Conservation (phyloP, 2,329 filamentous ascomycete genomes). For the Botrytis paeoniae region DNA sequence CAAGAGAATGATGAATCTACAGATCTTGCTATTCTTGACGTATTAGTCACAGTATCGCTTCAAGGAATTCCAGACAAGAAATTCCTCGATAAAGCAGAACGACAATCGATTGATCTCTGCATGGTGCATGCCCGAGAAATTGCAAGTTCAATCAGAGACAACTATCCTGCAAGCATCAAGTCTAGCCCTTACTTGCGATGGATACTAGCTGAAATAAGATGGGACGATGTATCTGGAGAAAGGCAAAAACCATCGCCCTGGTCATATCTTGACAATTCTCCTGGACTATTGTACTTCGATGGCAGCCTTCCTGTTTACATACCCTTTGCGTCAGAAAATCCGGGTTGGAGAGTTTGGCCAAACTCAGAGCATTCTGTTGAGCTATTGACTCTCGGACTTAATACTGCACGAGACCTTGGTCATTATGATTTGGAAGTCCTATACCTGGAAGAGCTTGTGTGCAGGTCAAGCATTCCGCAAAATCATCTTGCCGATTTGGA, state of each 20-base stretch:
- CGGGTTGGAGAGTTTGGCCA: neutral
- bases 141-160: neutral
- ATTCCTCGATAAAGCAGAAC: neutral
- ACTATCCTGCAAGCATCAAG: neutral
- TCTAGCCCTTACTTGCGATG: conserved; percentile 4
- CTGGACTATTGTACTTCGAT: neutral
- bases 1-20: neutral
- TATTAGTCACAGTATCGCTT: neutral
- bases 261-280: neutral
- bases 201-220: neutral
- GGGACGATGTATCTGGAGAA: neutral
- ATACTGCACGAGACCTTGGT: neutral
- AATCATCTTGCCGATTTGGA: neutral
- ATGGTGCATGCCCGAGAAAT: neutral
- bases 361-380: neutral
- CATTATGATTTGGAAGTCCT: neutral
- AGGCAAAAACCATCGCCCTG: neutral
- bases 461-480: neutral
- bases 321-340: neutral
- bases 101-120: neutral
- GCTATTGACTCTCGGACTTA: neutral
- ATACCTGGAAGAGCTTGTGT: neutral
- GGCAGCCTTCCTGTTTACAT: neutral
- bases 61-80: rapidly evolving
- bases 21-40: neutral